phyloP scores from a whole-genome alignment of 108 stramenopile genomes.

The Heterococcus sp. region DNA sequence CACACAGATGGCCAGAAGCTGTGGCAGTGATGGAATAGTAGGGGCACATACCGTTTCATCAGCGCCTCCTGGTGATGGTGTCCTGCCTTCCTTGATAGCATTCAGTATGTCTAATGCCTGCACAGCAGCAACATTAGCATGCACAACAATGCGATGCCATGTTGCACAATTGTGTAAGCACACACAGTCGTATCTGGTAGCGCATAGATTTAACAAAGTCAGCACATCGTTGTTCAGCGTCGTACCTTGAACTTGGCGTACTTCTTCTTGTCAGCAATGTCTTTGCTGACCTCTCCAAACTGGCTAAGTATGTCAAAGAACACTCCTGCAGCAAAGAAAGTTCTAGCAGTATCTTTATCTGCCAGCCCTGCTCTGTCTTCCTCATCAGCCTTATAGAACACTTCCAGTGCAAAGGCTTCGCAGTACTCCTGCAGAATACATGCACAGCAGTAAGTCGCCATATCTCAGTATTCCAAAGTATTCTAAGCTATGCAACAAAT shows the following conservation, averaged over 20 bases:
- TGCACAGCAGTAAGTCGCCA: too few relatives aligned
- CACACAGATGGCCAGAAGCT: too few relatives aligned
- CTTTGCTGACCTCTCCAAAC: constrained; percentile 28
- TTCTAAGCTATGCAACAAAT: too few relatives aligned
- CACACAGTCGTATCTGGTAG: neutral
- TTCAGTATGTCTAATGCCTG: neutral
- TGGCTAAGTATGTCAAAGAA: constrained; percentile 52
- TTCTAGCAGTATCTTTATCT: constrained; percentile 46
- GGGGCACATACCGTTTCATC: neutral
- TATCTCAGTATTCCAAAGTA: too few relatives aligned
- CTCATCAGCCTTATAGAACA: constrained; percentile 42
- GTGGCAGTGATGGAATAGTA: too few relatives aligned
- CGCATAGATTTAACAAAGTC: too few relatives aligned
- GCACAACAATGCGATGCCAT: too few relatives aligned
- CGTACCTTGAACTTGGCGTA: neutral
- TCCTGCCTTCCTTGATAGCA: neutral
- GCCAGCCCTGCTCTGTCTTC: constrained; percentile 53
- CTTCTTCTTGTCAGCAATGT: constrained; percentile 8
- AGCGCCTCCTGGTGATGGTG: neutral
- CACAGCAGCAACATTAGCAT: neutral
- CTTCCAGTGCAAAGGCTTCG: constrained; percentile 17
- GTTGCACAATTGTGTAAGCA: too few relatives aligned
- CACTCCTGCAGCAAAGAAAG: constrained; percentile 48
- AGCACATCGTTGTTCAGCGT: too few relatives aligned
- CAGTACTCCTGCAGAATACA: neutral